Base-by-base conservation (phyloP, 768 basidiomycete species). In the Auriculariales sp. region DNA sequence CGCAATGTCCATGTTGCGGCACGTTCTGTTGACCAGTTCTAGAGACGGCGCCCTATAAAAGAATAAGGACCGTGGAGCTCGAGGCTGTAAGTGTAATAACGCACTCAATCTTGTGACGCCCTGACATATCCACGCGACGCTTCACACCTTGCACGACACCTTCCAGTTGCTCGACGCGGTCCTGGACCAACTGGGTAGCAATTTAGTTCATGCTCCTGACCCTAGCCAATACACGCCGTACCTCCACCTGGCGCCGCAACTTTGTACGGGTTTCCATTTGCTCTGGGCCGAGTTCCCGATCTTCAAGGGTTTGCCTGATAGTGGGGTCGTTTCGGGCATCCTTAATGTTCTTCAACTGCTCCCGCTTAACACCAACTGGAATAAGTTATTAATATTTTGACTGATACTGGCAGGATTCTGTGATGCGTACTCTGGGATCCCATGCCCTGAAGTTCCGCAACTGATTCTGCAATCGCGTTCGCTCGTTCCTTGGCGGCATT, bases 221-320 rank as follows among this genome's bases (percentile, higher is more conserved):
- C 33, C 14, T 48, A 12, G 27, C 17, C 33, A 64, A 24, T 17
- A 14, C 15, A 3, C 10, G 22, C 56, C 77, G 35, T 55, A 89
- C 91, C 60, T 82, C 69, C 31, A 87, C 78, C 53, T 72, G 70
- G 55, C 80, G 76, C 28, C 90, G 73, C 25, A 97, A 66, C 49
- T 81, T 78, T 1, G 71, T 75, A 60, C 93, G 92, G 1, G 78
- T 82, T 59, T 93, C 90, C 12, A 80, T 70, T 58, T 91, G 83
- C 58, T 97, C 90, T 0, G 94, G 90, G 11, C 83, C 83, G n/a
- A 92, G 65, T n/a, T 82, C 79, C 44, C 84, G 72, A 2, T 77
- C 68, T 58, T 77, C 79, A 48, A 88, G 65, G 70, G 83, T 76
- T 57, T 78, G 82, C 9, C 79, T 75, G 61, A 93, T 88, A 0